Base-by-base conservation (phyloP, 495 filamentous ascomycete genomes). In the Hyaloscypha bicolor region DNA sequence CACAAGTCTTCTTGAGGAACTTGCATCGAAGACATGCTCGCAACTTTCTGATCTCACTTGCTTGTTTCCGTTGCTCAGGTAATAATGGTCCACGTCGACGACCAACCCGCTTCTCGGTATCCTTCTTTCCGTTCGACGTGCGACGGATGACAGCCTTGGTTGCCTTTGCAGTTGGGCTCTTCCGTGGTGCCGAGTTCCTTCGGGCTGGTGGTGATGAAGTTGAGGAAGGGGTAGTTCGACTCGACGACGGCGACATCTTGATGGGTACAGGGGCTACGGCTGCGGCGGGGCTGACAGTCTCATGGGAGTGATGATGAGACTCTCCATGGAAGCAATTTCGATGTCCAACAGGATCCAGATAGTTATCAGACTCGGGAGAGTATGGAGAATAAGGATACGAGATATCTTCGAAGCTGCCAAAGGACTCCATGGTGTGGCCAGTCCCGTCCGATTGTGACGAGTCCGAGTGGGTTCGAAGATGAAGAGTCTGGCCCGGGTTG, bases 1-100 rank as follows among this genome's bases (percentile, higher is more conserved):
- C 93, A 75, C 93, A 97, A 62, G 93, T 97, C 86, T 97, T 97
- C 86, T 97, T 97, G 71, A 97, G 83, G 79, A 97, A 97, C 79
- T 96, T 97, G 85, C 93, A 97, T n/a, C 93, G 88, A 57, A 97
- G 82, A 76, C 93, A 97, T 37, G 93, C 93, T 68, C 93, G 86
- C 71, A 97, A 81, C 77, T 97, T 97, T 71, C 93, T 86, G 68
- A 97, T 97, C 79, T 97, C 93, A 68, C 91, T 92, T 37, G 93
- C 93, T 79, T 97, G 93, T 79, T 95, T 94, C 63, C 93, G 87
- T 77, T 97, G 93, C 70, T 97, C 93, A n/a, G 92, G 92, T 70
- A 92, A 86, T 64, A 97, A 86, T 25, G 93, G 93, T 31, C 93
- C 93, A 74, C 89, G 90, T 72, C 93, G 83, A 75, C 91, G 87